phyloP scores from a whole-genome alignment of 768 basidiomycete species.

The Suillus cothurnatus region DNA sequence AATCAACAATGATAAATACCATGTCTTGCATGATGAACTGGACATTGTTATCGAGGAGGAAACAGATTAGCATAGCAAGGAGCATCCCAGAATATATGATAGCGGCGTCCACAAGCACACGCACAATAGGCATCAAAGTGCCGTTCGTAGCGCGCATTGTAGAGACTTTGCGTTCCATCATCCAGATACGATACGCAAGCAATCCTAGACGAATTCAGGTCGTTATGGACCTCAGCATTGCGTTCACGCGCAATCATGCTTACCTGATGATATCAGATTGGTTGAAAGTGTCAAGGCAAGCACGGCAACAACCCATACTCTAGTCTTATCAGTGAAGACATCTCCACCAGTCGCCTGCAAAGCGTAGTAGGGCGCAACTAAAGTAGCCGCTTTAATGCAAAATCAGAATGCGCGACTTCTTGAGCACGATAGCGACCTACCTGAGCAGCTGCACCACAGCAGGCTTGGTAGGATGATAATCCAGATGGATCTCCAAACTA shows the following conservation, averaged over 20 bases:
- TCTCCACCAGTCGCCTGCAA: too few species aligned
- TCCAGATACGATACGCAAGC: conserved; percentile 14
- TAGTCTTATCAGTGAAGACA: too few species aligned
- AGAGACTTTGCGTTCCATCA: conserved; percentile 1
- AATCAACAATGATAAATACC: not conserved
- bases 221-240: too few species aligned
- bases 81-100: conserved; percentile 10
- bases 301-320: conserved; percentile 6
- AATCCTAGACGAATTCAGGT: conserved; percentile 1
- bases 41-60: conserved; percentile 4
- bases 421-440: conserved; percentile 1
- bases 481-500: conserved; percentile 14
- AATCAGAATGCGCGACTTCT: not conserved
- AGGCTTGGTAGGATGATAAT: conserved; percentile 12
- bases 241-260: not conserved
- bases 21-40: conserved; percentile 8
- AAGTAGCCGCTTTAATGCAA: not conserved
- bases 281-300: conserved; percentile 8
- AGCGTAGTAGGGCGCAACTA: not conserved
- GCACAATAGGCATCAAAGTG: conserved; percentile 1
- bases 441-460: conserved; percentile 8
- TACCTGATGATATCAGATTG: conserved; percentile 10
- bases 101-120: conserved; percentile 10
- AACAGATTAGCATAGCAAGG: conserved; percentile 7
- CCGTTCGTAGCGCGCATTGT: not conserved